These are phyloP conservation scores for Mycena olivaceomarginata DNA, from an alignment of 768 basidiomycete genomes.

Conservation along the genomic window DNA sequence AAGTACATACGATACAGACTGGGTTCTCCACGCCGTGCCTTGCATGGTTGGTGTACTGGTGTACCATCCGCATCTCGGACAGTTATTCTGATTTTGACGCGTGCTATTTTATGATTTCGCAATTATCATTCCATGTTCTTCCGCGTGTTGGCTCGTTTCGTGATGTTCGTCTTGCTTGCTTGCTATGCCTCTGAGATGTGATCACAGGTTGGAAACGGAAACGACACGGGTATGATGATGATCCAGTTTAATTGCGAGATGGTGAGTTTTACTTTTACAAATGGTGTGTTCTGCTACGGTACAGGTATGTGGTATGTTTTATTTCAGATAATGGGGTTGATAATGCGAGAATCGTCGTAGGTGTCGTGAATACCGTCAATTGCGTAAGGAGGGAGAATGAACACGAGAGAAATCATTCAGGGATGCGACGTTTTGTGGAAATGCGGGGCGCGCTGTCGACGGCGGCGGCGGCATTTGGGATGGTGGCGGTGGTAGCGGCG, in stretches of 20 bases:
- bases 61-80: conserved; percentile 30
- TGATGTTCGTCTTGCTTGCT: no score
- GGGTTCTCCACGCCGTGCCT: conserved; percentile 17
- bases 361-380: conserved; percentile 18
- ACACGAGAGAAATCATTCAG: conserved; percentile 26
- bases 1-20: no score
- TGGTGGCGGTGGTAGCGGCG: neutral
- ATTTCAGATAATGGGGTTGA: conserved; percentile 5
- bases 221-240: neutral
- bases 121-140: conserved; percentile 24
- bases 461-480: neutral
- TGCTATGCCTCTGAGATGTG: no score
- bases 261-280: conserved; percentile 15
- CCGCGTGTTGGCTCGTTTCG: neutral
- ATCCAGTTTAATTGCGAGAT: neutral
- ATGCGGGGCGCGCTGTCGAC: conserved; percentile 28
- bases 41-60: conserved; percentile 39
- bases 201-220: neutral
- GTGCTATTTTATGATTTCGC: conserved; percentile 39
- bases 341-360: conserved; percentile 27
- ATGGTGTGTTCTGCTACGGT: neutral
- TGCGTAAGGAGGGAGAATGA: conserved; percentile 3
- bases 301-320: conserved; percentile 27
- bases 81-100: conserved; percentile 39
- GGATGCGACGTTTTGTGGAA: conserved; percentile 39